phyloP scores from a whole-genome alignment of 805 yeast species.

The Candida rishiriensis region DNA sequence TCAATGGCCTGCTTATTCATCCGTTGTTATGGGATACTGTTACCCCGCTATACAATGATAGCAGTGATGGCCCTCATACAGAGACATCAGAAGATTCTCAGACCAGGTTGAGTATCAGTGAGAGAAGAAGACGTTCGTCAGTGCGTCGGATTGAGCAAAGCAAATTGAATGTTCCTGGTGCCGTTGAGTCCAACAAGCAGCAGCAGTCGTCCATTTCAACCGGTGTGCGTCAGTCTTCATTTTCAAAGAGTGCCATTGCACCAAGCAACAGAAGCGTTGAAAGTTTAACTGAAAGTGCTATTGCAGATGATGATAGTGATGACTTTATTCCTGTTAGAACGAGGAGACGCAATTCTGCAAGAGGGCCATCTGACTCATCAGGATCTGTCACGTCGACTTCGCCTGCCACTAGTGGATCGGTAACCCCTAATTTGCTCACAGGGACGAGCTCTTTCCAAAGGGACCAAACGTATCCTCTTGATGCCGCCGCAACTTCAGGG shows the following conservation, averaged over 20 bases:
- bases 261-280: slow-evolving; percentile 1
- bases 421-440: no score
- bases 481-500: background rate
- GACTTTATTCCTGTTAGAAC: slow-evolving; percentile 32
- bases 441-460: slow-evolving; percentile 1
- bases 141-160: slow-evolving; percentile 20
- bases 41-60: slow-evolving; percentile 18
- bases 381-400: slow-evolving; percentile 1
- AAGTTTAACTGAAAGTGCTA: slow-evolving; percentile 15
- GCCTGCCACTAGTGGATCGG: no score
- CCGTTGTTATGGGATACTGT: slow-evolving; percentile 26
- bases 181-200: slow-evolving; percentile 7
- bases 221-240: no score
- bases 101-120: slow-evolving; percentile 6
- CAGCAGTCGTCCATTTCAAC: slow-evolving; percentile 2
- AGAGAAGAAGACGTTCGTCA: slow-evolving; percentile 22
- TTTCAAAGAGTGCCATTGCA: no score
- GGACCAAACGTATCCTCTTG: slow-evolving; percentile 4
- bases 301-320: slow-evolving; percentile 25
- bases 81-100: slow-evolving; percentile 2
- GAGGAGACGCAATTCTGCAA: slow-evolving; percentile 27
- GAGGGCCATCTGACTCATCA: slow-evolving; percentile 2
- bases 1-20: slow-evolving; percentile 39
- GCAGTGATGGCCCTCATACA: background rate
- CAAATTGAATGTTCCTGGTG: slow-evolving; percentile 19